Conservation (phyloP, 1,284 basidiomycete species). For the Leccinum variabile region DNA sequence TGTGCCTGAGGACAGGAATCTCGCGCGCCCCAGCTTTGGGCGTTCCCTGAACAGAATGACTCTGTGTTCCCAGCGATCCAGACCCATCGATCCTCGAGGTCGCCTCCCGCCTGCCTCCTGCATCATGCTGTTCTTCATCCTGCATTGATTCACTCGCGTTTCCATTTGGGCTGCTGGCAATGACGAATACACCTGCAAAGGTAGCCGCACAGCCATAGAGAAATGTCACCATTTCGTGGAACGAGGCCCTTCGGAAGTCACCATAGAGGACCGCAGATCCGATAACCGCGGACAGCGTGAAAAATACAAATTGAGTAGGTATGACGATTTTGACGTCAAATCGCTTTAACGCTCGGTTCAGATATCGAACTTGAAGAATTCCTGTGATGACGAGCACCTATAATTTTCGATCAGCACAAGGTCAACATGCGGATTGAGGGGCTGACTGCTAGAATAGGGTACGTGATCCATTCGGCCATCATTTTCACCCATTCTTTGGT, state of each 20-base stretch:
- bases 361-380: slow-evolving; percentile 86
- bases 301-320: slow-evolving; percentile 92
- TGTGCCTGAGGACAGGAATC: slow-evolving; percentile 48
- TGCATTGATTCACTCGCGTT: slow-evolving; percentile 25
- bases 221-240: slow-evolving; percentile 86
- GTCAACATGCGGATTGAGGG: slow-evolving; percentile 10
- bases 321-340: slow-evolving; percentile 87
- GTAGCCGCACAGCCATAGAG: slow-evolving; percentile 81
- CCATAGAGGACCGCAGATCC: slow-evolving; percentile 93
- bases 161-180: slow-evolving; percentile 54
- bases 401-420: slow-evolving; percentile 24
- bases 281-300: slow-evolving; percentile 84
- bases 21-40: slow-evolving; percentile 42
- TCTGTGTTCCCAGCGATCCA: slow-evolving; percentile 38
- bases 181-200: slow-evolving; percentile 84
- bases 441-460: slow-evolving; percentile 65
- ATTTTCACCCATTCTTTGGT: slow-evolving; percentile 74
- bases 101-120: slow-evolving; percentile 33
- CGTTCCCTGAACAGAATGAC: slow-evolving; percentile 45
- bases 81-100: slow-evolving; percentile 36
- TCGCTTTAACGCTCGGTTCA: slow-evolving; percentile 87
- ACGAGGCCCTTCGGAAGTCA: slow-evolving; percentile 81
- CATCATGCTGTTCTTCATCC: slow-evolving; percentile 29
- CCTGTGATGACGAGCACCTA: slow-evolving; percentile 80
- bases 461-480: slow-evolving; percentile 77